Percentiles rank a stretch among this genome's conserved stretches.
Evolutionary conservation across 1,284 basidiomycete genomes (phyloP).

Genomic region (Fomitopsis betulina): DNA sequence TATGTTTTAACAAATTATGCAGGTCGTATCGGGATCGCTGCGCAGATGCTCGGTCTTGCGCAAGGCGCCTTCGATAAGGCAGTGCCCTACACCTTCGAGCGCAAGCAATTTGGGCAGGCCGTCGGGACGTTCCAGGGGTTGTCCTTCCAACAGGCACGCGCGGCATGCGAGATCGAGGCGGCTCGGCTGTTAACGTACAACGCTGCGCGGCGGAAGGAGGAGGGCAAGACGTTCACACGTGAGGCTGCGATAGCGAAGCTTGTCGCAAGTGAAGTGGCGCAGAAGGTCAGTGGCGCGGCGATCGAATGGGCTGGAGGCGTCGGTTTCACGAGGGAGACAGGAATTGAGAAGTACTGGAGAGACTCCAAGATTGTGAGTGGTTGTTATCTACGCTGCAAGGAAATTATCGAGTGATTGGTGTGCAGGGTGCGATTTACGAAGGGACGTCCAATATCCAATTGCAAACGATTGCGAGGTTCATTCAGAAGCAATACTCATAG

Average conservation of each 20-base stretch:
- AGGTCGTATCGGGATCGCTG: slow-evolving; percentile 95
- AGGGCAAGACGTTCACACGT: slow-evolving; percentile 83
- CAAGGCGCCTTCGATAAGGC: slow-evolving; percentile 95
- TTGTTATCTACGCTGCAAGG: background rate
- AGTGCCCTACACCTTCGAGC: slow-evolving; percentile 90
- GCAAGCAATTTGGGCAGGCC: slow-evolving; percentile 91
- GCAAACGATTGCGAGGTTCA: slow-evolving; percentile 91
- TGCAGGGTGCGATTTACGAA: slow-evolving; percentile 87
- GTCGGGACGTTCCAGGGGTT: slow-evolving; percentile 94
- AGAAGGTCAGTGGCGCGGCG: slow-evolving; percentile 82
- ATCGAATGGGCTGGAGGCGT: slow-evolving; percentile 98
- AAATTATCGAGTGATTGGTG: background rate
- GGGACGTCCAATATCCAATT: slow-evolving; percentile 97
- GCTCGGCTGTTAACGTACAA: slow-evolving; percentile 97
- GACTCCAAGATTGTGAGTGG: slow-evolving; percentile 91
- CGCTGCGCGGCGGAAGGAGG: slow-evolving; percentile 90
- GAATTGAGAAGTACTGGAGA: slow-evolving; percentile 92
- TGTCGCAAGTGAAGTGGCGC: slow-evolving; percentile 85
- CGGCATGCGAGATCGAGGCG: slow-evolving; percentile 86
- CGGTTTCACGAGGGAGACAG: slow-evolving; percentile 92
- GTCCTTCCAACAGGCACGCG: slow-evolving; percentile 92
- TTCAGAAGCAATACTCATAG: slow-evolving; percentile 74
- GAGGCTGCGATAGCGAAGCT: slow-evolving; percentile 98
- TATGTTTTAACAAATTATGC: background rate
- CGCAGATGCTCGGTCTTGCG: slow-evolving; percentile 95